Evolutionary conservation across 768 basidiomycete genomes (phyloP).

Genomic region (Boletus sp.): DNA sequence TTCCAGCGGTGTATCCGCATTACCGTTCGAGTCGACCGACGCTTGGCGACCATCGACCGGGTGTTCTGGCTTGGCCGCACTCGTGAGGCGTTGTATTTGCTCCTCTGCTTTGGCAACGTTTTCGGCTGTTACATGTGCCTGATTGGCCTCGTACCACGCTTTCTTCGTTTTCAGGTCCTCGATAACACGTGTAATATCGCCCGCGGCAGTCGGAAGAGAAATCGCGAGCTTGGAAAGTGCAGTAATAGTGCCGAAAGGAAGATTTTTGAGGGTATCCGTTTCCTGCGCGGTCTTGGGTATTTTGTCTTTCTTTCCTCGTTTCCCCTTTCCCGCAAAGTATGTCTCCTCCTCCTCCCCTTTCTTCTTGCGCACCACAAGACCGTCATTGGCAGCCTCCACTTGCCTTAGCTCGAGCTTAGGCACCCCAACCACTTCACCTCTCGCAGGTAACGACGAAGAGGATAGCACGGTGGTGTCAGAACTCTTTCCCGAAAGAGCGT

Average conservation of each 20-base stretch:
- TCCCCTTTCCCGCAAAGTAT: conserved; percentile 75
- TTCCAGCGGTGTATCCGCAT: conserved; percentile 44
- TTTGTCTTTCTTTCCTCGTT: conserved; percentile 56
- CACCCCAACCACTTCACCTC: conserved; percentile 54
- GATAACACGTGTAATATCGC: conserved; percentile 79
- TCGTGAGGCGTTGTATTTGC: conserved; percentile 62
- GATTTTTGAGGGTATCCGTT: conserved; percentile 45
- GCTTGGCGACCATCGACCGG: conserved; percentile 25
- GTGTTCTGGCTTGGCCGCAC: conserved; percentile 37
- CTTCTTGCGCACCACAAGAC: conserved; percentile 80
- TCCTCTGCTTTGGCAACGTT: conserved; percentile 78
- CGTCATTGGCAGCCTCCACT: conserved; percentile 68
- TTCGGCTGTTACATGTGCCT: conserved; percentile 72
- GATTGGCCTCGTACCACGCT: conserved; percentile 92
- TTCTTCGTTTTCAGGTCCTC: conserved; percentile 93
- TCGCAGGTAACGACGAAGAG: conserved; percentile 38
- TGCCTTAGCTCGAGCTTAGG: conserved; percentile 82
- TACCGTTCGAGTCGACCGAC: conserved; percentile 36
- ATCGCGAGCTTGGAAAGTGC: conserved; percentile 88
- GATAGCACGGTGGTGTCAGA: conserved; percentile 43
- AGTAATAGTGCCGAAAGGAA: conserved; percentile 82
- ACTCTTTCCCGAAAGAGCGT: conserved; percentile 72
- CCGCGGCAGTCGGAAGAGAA: conserved; percentile 73
- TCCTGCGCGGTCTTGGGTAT: conserved; percentile 39
- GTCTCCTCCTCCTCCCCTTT: conserved; percentile 83